Percentiles rank a stretch among this genome's conserved stretches.
phyloP scores from a whole-genome alignment of 2,329 filamentous ascomycete genomes.

The Penicillium digitatum region DNA sequence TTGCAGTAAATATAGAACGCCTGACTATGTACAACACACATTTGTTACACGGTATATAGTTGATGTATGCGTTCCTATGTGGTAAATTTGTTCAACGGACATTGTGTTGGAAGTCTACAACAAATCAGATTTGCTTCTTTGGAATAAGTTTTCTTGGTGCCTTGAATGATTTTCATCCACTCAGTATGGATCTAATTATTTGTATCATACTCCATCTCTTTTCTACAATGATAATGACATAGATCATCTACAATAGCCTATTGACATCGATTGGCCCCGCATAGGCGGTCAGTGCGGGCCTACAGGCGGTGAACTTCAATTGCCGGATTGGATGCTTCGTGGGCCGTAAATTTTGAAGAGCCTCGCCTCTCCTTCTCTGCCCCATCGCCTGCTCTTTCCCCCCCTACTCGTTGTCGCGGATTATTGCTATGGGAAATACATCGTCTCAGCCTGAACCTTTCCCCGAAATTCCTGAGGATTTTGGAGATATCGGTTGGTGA shows the following conservation, averaged over 20 bases:
- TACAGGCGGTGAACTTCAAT: not conserved
- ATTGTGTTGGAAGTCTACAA: not conserved
- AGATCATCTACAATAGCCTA: not conserved
- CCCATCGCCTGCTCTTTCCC: not conserved
- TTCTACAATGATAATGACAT: not conserved
- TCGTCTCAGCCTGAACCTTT: slow-evolving; percentile 3
- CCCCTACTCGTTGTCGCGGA: not conserved
- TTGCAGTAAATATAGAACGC: not conserved
- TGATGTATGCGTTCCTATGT: not conserved
- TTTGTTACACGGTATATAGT: no score
- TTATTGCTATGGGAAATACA: slow-evolving; percentile 1
- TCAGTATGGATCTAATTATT: not conserved
- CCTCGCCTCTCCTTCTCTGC: not conserved
- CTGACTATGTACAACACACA: not conserved
- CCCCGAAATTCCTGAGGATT: not conserved
- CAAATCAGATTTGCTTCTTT: not conserved
- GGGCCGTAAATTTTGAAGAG: slow-evolving; percentile 1
- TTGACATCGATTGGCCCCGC: not conserved
- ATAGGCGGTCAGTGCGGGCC: not conserved
- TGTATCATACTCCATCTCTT: not conserved
- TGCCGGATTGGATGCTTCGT: not conserved
- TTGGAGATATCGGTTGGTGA: not conserved
- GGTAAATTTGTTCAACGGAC: not conserved
- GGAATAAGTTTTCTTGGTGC: not conserved
- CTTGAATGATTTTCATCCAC: not conserved